These are phyloP conservation scores for Pseudocercospora cruenta DNA, from an alignment of 2,329 filamentous ascomycete genomes.

Conservation along the genomic window DNA sequence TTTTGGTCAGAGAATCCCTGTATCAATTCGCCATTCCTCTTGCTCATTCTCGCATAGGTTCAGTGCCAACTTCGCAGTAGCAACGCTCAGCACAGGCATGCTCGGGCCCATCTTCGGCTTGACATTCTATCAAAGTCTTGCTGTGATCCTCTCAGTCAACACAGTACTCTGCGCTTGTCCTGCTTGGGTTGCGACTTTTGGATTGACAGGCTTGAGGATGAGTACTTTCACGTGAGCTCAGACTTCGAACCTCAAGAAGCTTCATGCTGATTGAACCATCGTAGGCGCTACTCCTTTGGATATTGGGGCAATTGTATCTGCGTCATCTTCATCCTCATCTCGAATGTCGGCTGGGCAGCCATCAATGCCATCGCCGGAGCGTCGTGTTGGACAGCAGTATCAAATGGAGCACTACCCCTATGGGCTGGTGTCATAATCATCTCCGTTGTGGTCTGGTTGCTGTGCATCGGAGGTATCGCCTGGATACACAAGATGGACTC, in stretches of 20 bases:
- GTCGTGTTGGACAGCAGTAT: constrained; percentile 18
- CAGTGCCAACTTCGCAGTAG: constrained; percentile 23
- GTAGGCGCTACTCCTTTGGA: constrained; percentile 17
- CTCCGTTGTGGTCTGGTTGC: constrained; percentile 16
- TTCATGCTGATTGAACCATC: too few relatives aligned
- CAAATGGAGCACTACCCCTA: constrained; percentile 9
- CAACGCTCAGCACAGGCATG: constrained; percentile 24
- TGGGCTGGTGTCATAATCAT: constrained; percentile 24
- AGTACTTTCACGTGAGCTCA: constrained; percentile 15
- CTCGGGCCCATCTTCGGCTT: constrained; percentile 20
- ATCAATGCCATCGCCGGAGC: constrained; percentile 18
- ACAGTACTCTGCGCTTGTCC: constrained; percentile 12
- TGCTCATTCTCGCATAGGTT: constrained; percentile 9
- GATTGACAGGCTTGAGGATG: constrained; percentile 21
- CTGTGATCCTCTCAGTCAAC: constrained; percentile 23
- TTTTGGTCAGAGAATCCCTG: too few relatives aligned
- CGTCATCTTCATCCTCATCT: constrained; percentile 19
- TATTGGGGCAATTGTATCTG: constrained; percentile 19
- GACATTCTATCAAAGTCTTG: constrained; percentile 18
- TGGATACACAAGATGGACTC: constrained; percentile 20
- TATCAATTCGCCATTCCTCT: too few relatives aligned
- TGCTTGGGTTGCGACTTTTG: constrained; percentile 20
- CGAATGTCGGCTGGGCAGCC: constrained; percentile 16
- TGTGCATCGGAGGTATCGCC: constrained; percentile 16
- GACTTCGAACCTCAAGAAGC: too few relatives aligned